Base-by-base conservation (phyloP, 768 basidiomycete species). In the Hygrophorus pudorinus region DNA sequence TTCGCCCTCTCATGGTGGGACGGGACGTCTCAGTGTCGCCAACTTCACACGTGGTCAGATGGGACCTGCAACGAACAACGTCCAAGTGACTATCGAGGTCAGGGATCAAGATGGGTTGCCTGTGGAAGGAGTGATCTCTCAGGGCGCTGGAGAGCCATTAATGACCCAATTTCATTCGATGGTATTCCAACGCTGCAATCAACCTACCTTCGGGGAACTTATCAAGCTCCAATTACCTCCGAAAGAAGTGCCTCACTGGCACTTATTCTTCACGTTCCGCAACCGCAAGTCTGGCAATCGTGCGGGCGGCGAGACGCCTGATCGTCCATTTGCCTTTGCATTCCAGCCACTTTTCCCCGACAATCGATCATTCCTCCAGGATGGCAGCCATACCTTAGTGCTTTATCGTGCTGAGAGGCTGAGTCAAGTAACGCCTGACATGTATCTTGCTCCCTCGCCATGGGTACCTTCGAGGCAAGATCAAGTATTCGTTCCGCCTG, bases 211-310 rank as follows among this genome's bases (percentile, higher is more conserved):
- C 59, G 88, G 89, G 29, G 94, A 98, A 62, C 75, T 97, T 38
- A 74, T 97, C 63, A 98, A 98, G 61, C 66, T 98, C 12, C 73
- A 78, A 48, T 62, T 98, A 7, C 84, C 88, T 16, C 63, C 70
- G 10, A 68, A 79, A 7, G 74, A 76, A 6, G 71, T 81, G 31
- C 79, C 81, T 2, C 72, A 78, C 33, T 92, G 87, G 78, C 94
- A 97, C 57, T 64, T 98, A 11, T 97, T 94, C 72, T 87, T 98
- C 65, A 89, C 89, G 0, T 93, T 97, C 64, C 78, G 87, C 32
- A 82, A 89, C 56, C 81, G 83, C 30, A 66, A 65, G 20, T 29
- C 52, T 35, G 59, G 61, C 12, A 54, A 59, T 44, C 70, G 63
- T 37, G 44, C 53, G 28, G 53, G 56, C 34, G 44, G 54, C 3